A percentile compares a stretch with the other conserved stretches of the same genome.
Evolutionary conservation across 345 rosid species (phyloP).

Genomic region (Arabidopsis suecica): DNA sequence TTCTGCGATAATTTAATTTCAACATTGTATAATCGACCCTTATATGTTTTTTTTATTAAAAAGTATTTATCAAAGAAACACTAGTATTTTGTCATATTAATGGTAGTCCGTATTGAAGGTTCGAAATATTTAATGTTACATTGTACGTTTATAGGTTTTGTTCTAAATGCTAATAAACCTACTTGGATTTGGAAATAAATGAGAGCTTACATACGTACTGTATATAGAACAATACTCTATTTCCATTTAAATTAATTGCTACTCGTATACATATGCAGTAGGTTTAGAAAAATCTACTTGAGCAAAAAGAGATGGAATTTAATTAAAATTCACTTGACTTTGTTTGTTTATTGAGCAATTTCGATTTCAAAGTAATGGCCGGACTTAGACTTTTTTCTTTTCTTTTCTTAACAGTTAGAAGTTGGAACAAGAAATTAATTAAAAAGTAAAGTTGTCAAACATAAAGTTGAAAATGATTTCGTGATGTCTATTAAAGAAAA

Average conservation of each 20-base stretch:
- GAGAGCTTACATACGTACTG: not conserved
- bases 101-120: constrained; percentile 12
- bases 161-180: not conserved
- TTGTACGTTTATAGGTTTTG: constrained; percentile 20
- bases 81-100: not conserved
- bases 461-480: constrained; percentile 9
- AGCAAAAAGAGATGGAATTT: not conserved
- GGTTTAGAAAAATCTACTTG: not conserved
- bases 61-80: too few relatives aligned
- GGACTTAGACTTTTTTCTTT: not conserved
- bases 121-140: constrained; percentile 8
- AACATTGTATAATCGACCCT: not conserved
- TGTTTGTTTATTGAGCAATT: constrained; percentile 1
- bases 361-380: constrained; percentile 6
- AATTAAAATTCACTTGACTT: not conserved
- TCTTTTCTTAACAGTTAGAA: constrained; percentile 20
- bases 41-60: not conserved
- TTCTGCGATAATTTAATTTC: not conserved
- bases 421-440: constrained; percentile 14
- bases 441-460: constrained; percentile 17
- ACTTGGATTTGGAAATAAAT: constrained; percentile 16
- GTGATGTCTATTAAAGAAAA: constrained; percentile 24
- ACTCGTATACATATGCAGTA: not conserved
- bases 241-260: not conserved
- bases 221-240: not conserved